Evolutionary conservation across 768 basidiomycete genomes (phyloP).

Genomic region (Lactifluus piperatus): DNA sequence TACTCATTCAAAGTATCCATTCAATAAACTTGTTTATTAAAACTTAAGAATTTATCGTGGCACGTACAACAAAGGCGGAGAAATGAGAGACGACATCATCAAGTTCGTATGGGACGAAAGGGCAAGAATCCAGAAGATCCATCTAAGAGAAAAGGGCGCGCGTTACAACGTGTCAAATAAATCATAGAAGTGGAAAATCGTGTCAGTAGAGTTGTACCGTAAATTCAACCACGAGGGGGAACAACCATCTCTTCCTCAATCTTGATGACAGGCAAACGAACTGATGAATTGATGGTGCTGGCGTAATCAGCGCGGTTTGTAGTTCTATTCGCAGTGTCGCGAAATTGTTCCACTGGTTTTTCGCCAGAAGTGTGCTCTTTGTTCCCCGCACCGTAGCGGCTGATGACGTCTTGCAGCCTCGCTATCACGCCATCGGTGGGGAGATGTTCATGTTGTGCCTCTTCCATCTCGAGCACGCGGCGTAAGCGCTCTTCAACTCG

Average conservation of each 20-base stretch:
- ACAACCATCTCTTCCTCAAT: conserved; percentile 29
- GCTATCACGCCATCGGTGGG: neutral
- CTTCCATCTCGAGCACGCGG: conserved; percentile 33
- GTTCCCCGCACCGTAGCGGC: neutral
- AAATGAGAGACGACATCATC: neutral
- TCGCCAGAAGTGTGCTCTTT: neutral
- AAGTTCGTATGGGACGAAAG: neutral
- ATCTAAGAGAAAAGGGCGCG: neutral
- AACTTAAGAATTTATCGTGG: neutral
- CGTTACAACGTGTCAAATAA: neutral
- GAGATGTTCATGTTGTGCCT: neutral
- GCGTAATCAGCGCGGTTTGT: neutral
- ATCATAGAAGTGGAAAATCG: neutral
- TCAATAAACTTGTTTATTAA: conserved; percentile 4
- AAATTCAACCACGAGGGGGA: conserved; percentile 17
- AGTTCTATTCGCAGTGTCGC: neutral
- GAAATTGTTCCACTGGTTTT: neutral
- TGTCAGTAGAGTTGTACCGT: neutral
- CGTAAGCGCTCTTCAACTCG: conserved; percentile 55
- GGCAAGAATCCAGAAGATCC: neutral
- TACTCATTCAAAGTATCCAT: conserved; percentile 12
- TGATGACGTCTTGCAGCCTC: conserved; percentile 4
- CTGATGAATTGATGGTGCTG: neutral
- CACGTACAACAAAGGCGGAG: neutral
- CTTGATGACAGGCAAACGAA: conserved; percentile 16